Base-by-base conservation (phyloP, 352 stramenopile genomes). In the Pythium coloratum region DNA sequence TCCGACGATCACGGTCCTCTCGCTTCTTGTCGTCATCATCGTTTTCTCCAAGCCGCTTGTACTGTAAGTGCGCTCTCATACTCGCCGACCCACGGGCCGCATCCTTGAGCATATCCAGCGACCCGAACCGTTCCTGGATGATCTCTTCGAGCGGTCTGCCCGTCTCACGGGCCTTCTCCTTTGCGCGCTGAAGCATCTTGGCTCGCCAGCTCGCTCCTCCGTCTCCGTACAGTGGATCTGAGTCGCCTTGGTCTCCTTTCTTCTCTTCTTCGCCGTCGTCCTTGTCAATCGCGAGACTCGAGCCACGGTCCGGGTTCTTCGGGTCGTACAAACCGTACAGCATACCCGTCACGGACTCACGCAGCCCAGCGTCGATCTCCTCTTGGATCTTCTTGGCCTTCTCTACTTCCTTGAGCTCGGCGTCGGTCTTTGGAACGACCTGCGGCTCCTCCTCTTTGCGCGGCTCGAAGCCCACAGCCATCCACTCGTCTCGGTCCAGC, bases 271-370 rank as follows among this genome's bases (percentile, higher is more conserved):
- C 8, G 7, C 55, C 59, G 8, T 62, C 56, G 6, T 64, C 24
- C 30, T 68, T 58, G 34, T 60, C 46, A 38, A 14, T 72, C 46
- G 14, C 55, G 5, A 78, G 16, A 38, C 55, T 77, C 10, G 73
- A 71, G 12, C 67, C 61, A 16, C 74, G 59, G 56, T 92, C 78
- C 0, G 82, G 82, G 16, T 92, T 85, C 69, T 93, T 95, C 0
- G 87, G 87, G 55, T 95, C 85, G 69, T 93, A 95, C 0, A 89
- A 73, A 0, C 87, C 85, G 38, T 91, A 94, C 36, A 90, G 68
- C 82, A 93, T 88, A 1, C 84, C 85, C 0, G 85, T 92, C 47
- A 94, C 82, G 0, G 87, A 85, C 60, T 95, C 85, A 9, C 85
- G 77, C 32, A 92, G 76, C 0, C 87, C 87, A 3, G 74, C 82